Evolutionary conservation across 73 alveolate species (phyloP), one percentile per base, ranked within the genome.

Genomic region (Symbiodinium pilosum): DNA sequence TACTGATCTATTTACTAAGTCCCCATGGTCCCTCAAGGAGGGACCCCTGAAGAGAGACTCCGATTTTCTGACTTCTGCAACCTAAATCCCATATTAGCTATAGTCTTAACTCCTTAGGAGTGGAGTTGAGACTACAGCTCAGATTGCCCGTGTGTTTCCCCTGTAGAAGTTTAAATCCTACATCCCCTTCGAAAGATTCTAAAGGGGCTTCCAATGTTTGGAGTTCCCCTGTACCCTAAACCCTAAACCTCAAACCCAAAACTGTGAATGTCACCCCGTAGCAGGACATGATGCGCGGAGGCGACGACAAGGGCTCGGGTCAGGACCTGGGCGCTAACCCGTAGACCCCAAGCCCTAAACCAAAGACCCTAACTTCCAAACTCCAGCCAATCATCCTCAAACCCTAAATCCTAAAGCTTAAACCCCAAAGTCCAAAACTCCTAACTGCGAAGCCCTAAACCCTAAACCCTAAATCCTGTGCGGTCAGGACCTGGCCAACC

Each of bases 251-350:
- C 14, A 47, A 47, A 47, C 59, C 59, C 59, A 9, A 47, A 47
- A 14, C 59, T 14, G 59, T 9, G 21, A 14, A 14, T 14, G 21
- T 47, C 59, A 14, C 14, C 59, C 59, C 59, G 6, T 6, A 26
- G 38, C 77, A 64, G 77, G 77, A 64, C 77, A 64, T 64, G 77
- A 64, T 64, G 77, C 77, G 77, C 77, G 77, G 77, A 64, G 32
- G 77, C 11, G 77, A 30, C 77, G 77, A 64, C 38, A 64, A 64
- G 77, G 21, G 38, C 77, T 32, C 16, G 38, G 7, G 39, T 36
- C 21, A 64, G 38, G 77, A 64, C 77, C 2, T 64, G 36, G 77
- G 26, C 75, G 36, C 75, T 56, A 2, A 56, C 16, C 75, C 75
- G 11, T 16, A 20, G 26, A 56, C 75, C 75, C 75, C 26, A 56